A percentile compares a stretch with the other conserved stretches of the same genome.
Evolutionary conservation across 306 rosid genomes (phyloP).

Genomic region (Gastrolobium bilobum): DNA sequence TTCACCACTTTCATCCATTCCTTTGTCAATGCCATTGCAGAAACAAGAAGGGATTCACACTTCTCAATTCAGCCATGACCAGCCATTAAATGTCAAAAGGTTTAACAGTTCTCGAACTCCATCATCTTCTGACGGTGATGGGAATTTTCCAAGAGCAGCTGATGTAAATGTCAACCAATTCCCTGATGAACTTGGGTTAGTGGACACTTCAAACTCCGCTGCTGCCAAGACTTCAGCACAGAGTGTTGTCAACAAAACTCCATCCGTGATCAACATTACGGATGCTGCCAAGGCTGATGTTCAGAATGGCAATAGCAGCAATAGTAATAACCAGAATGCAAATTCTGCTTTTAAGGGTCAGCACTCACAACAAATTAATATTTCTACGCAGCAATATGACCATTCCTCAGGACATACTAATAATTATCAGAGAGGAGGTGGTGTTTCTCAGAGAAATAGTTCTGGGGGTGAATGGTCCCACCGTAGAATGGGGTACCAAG

Average conservation of each 20-base stretch:
- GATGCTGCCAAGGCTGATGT: constrained; percentile 62
- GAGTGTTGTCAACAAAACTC: constrained; percentile 51
- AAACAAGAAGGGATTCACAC: constrained; percentile 68
- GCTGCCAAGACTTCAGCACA: constrained; percentile 58
- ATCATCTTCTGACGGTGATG: constrained; percentile 66
- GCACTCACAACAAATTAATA: constrained; percentile 60
- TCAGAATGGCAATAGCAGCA: constrained; percentile 57
- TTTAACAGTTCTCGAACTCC: constrained; percentile 66
- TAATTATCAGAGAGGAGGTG: constrained; percentile 74
- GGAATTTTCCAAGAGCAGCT: constrained; percentile 63
- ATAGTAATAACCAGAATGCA: constrained; percentile 58
- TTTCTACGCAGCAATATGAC: constrained; percentile 68
- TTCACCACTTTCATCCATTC: constrained; percentile 70
- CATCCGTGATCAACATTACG: constrained; percentile 48
- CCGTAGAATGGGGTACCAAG: constrained; percentile 79
- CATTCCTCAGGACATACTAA: constrained; percentile 68
- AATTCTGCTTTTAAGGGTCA: constrained; percentile 59
- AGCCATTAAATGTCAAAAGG: constrained; percentile 62
- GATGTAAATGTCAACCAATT: constrained; percentile 71
- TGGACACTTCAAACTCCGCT: constrained; percentile 62
- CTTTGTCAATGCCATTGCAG: constrained; percentile 77
- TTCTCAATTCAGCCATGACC: constrained; percentile 75
- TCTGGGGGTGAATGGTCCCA: constrained; percentile 84
- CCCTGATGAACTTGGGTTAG: constrained; percentile 84
- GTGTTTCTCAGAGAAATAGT: constrained; percentile 70